A percentile compares a stretch with the other conserved stretches of the same genome.
Conservation (phyloP, 805 yeast genomes). For the Saccharomycopsis sp. region DNA sequence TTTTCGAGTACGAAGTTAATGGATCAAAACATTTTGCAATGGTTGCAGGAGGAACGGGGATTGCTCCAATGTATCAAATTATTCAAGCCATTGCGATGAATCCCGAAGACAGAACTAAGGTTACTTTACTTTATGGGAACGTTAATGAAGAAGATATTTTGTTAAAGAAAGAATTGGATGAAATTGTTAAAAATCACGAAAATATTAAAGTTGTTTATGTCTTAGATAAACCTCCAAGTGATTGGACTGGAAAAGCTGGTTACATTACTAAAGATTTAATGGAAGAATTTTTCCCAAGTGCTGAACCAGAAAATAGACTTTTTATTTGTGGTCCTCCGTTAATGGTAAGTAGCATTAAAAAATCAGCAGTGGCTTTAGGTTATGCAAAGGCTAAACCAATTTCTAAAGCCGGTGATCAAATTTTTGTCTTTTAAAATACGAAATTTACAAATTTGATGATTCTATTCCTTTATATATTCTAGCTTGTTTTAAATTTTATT, state of each 20-base stretch:
- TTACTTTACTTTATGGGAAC: constrained; percentile 71
- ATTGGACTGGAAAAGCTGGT: constrained; percentile 74
- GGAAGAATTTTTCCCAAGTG: constrained; percentile 49
- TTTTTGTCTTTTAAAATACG: constrained; percentile 74
- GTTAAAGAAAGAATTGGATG: constrained; percentile 70
- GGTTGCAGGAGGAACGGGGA: constrained; percentile 97
- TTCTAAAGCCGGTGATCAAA: constrained; percentile 82
- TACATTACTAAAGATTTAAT: constrained; percentile 70
- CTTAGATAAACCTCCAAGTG: constrained; percentile 57
- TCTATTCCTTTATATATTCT: too few relatives aligned
- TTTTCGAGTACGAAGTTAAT: constrained; percentile 72
- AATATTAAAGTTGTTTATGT: constrained; percentile 62
- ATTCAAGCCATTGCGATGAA: constrained; percentile 69
- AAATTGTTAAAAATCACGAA: constrained; percentile 44
- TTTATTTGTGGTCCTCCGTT: constrained; percentile 93
- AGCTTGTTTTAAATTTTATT: too few relatives aligned
- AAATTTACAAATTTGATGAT: too few relatives aligned
- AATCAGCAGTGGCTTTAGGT: constrained; percentile 57
- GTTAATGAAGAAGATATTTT: constrained; percentile 72
- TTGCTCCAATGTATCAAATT: constrained; percentile 92
- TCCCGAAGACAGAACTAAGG: constrained; percentile 69
- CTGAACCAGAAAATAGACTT: constrained; percentile 53
- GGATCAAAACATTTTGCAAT: constrained; percentile 65
- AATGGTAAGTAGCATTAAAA: constrained; percentile 78
- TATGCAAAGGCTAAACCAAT: constrained; percentile 80